Evolutionary conservation across 495 filamentous ascomycete species (phyloP).

Genomic region (Tetracladium setigerum): DNA sequence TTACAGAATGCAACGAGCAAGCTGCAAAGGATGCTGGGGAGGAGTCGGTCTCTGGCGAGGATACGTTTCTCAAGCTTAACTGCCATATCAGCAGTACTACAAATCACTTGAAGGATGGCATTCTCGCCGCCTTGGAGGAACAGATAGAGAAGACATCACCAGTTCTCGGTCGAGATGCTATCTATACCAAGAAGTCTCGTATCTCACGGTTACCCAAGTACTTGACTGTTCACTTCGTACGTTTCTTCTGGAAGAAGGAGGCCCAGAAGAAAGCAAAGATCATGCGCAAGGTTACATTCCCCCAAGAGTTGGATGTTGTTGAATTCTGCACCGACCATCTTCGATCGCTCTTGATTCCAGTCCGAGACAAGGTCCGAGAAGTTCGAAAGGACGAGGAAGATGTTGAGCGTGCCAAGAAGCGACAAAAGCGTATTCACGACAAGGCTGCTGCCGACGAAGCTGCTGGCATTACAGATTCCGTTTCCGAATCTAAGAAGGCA

Average conservation of each 20-base stretch:
- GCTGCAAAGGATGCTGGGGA: constrained; percentile 71
- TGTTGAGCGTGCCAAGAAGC: constrained; percentile 77
- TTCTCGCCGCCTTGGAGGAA: constrained; percentile 72
- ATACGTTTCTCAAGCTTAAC: constrained; percentile 85
- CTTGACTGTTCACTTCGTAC: constrained; percentile 92
- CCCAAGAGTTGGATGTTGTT: constrained; percentile 82
- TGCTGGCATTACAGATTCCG: constrained; percentile 23
- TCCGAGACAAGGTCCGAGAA: constrained; percentile 91
- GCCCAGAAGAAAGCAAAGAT: constrained; percentile 98
- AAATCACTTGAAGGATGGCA: constrained; percentile 85
- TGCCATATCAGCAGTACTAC: constrained; percentile 84
- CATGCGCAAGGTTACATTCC: constrained; percentile 96
- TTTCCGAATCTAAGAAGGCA: constrained; percentile 20
- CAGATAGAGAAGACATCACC: constrained; percentile 85
- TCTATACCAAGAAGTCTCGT: constrained; percentile 84
- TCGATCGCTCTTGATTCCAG: constrained; percentile 71
- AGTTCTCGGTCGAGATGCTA: constrained; percentile 63
- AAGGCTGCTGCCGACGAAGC: constrained; percentile 47
- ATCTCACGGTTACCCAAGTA: constrained; percentile 91
- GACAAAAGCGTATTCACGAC: constrained; percentile 68
- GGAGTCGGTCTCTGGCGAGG: constrained; percentile 53
- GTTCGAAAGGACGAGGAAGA: constrained; percentile 92
- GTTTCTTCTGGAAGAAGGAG: constrained; percentile 94
- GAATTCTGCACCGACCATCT: constrained; percentile 94
- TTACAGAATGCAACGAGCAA: constrained; percentile 76